Conservation (phyloP, 1,284 basidiomycete genomes). For the Bondarzewia mesenterica region DNA sequence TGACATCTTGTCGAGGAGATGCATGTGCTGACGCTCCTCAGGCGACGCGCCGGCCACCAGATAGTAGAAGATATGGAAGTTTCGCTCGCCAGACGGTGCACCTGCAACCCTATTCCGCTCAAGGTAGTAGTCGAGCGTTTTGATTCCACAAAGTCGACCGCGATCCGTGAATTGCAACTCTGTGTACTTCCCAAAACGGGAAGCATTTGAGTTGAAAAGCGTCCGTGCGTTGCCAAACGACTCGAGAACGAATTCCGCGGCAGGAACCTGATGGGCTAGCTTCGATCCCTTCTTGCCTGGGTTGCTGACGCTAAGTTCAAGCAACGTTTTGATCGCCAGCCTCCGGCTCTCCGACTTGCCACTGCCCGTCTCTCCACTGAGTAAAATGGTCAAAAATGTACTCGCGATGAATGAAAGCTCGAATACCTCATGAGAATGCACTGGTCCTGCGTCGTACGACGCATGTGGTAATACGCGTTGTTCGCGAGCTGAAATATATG, state of each 20-base stretch:
- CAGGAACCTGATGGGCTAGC: constrained; percentile 78
- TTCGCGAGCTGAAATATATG: constrained; percentile 87
- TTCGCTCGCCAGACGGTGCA: constrained; percentile 80
- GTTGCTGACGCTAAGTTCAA: constrained; percentile 82
- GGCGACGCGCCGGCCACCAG: constrained; percentile 82
- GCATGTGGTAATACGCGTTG: constrained; percentile 95
- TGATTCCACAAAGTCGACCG: constrained; percentile 83
- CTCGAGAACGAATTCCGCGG: constrained; percentile 93
- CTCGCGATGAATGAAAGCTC: not conserved
- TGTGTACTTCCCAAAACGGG: constrained; percentile 88
- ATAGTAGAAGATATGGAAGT: constrained; percentile 97
- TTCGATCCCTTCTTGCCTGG: constrained; percentile 94
- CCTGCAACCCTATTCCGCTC: constrained; percentile 82
- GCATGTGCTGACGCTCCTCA: constrained; percentile 85
- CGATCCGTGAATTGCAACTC: constrained; percentile 92
- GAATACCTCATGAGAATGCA: constrained; percentile 75
- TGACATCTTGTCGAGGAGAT: constrained; percentile 67
- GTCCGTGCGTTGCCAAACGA: constrained; percentile 88
- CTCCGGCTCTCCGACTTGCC: constrained; percentile 91
- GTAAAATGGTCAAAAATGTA: too few relatives aligned
- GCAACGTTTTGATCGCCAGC: constrained; percentile 83
- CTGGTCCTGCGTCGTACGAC: constrained; percentile 90
- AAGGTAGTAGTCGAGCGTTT: constrained; percentile 96
- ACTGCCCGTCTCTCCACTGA: constrained; percentile 85
- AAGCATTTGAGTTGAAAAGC: constrained; percentile 86